These are phyloP conservation scores for Mortierella claussenii DNA, from an alignment of 192 early-diverging fungal genomes.

Conservation along the genomic window DNA sequence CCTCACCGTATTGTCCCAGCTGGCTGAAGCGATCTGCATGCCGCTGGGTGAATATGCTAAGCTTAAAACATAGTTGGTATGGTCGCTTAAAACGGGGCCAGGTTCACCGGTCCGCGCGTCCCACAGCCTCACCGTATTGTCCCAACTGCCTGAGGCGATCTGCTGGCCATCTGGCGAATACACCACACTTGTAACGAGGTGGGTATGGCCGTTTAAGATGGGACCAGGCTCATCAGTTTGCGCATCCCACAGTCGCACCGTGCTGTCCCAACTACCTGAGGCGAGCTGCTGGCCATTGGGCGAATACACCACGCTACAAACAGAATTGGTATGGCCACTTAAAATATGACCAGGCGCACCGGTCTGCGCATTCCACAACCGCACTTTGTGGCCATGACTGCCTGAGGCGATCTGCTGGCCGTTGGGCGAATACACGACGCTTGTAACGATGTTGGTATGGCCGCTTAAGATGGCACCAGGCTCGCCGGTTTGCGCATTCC, in stretches of 20 bases:
- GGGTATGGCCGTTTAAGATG: constrained; percentile 10
- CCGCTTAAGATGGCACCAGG: neutral
- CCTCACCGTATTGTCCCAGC: neutral
- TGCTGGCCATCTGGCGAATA: constrained; percentile 14
- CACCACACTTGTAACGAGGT: neutral
- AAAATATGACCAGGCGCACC: neutral
- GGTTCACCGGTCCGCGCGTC: neutral
- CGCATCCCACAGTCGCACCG: constrained; percentile 17
- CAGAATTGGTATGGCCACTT: neutral
- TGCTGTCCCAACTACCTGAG: constrained; percentile 12
- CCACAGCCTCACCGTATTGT: constrained; percentile 10
- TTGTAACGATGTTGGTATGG: no score
- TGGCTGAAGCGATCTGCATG: neutral
- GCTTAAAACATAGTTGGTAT: neutral
- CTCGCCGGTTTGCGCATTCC: neutral
- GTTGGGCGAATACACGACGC: no score
- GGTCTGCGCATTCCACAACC: constrained; percentile 13
- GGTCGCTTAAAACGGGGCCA: neutral
- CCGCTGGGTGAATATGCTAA: constrained; percentile 2
- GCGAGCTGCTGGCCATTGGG: constrained; percentile 9
- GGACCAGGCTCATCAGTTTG: constrained; percentile 1
- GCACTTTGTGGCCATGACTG: no score
- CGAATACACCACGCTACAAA: constrained; percentile 5
- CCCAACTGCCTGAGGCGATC: constrained; percentile 4
- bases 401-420: no score